Conservation (phyloP, 257 asterid genomes). For the Nicotiana obtusifolia region DNA sequence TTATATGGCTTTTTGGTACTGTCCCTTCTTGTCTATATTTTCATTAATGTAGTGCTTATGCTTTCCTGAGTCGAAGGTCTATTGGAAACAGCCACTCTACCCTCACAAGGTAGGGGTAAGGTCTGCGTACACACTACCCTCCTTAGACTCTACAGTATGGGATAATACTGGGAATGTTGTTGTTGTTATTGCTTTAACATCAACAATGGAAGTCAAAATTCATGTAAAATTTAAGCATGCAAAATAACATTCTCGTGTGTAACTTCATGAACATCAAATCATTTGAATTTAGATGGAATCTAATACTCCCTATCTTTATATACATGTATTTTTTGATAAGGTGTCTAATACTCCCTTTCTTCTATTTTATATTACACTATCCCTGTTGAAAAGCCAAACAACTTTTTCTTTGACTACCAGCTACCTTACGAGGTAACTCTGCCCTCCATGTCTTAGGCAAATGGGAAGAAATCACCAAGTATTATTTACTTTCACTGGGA, state of each 20-base stretch:
- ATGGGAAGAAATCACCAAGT: not conserved
- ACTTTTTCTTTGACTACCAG: not conserved
- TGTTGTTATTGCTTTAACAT: too few relatives aligned
- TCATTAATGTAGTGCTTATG: too few relatives aligned
- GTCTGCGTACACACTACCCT: too few relatives aligned
- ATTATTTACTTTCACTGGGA: too few relatives aligned
- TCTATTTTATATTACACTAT: not conserved
- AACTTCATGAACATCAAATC: not conserved
- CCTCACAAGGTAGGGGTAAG: too few relatives aligned
- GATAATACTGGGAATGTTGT: too few relatives aligned
- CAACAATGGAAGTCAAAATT: not conserved
- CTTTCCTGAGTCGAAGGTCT: too few relatives aligned
- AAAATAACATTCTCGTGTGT: not conserved
- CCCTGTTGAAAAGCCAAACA: not conserved
- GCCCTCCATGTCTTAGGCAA: not conserved
- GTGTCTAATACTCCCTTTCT: not conserved
- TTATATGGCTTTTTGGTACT: too few relatives aligned
- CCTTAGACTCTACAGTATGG: too few relatives aligned
- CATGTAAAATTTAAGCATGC: not conserved
- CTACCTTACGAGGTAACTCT: not conserved
- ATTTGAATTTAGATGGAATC: not conserved
- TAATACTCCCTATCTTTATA: not conserved
- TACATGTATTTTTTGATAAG: too few relatives aligned
- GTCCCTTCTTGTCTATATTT: too few relatives aligned
- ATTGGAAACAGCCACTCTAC: too few relatives aligned